phyloP scores from a whole-genome alignment of 2,329 filamentous ascomycete species.

The Sarocladium kiliense region DNA sequence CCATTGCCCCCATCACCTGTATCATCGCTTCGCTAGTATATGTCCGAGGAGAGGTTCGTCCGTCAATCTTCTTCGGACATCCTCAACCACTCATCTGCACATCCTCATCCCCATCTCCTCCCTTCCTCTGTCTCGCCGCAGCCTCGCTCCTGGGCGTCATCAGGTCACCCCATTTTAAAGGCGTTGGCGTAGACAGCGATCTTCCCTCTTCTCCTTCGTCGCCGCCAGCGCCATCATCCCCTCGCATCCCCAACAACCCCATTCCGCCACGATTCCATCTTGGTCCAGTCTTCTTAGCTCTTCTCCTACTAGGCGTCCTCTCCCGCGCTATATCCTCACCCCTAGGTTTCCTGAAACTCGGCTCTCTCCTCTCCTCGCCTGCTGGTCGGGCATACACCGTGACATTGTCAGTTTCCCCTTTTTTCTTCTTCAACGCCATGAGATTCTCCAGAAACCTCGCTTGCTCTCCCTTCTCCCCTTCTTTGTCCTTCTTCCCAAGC shows the following conservation, averaged over 20 bases:
- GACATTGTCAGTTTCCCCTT: constrained; percentile 60
- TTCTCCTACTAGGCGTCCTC: constrained; percentile 36
- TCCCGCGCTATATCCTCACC: constrained; percentile 30
- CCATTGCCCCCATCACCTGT: background rate
- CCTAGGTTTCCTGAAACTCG: background rate
- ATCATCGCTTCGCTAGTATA: background rate
- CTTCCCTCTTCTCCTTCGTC: background rate
- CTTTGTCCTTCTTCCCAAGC: constrained; percentile 34
- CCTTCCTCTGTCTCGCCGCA: constrained; percentile 14
- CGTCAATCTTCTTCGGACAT: no score
- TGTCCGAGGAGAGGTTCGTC: no score
- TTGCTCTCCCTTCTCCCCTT: constrained; percentile 42
- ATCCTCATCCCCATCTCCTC: constrained; percentile 13
- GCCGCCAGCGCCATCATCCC: constrained; percentile 8
- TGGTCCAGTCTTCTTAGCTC: constrained; percentile 16
- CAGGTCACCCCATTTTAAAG: constrained; percentile 10
- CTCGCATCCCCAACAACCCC: constrained; percentile 7
- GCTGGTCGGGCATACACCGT: constrained; percentile 45
- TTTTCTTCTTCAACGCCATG: constrained; percentile 58
- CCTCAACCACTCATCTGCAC: constrained; percentile 7
- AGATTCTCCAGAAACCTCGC: constrained; percentile 60
- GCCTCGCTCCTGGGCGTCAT: background rate
- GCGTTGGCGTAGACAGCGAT: constrained; percentile 11
- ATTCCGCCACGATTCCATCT: background rate
- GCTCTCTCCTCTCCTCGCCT: background rate